Evolutionary conservation across 371 early-diverging fungal species (phyloP).

Genomic region (Apophysomyces sp.): DNA sequence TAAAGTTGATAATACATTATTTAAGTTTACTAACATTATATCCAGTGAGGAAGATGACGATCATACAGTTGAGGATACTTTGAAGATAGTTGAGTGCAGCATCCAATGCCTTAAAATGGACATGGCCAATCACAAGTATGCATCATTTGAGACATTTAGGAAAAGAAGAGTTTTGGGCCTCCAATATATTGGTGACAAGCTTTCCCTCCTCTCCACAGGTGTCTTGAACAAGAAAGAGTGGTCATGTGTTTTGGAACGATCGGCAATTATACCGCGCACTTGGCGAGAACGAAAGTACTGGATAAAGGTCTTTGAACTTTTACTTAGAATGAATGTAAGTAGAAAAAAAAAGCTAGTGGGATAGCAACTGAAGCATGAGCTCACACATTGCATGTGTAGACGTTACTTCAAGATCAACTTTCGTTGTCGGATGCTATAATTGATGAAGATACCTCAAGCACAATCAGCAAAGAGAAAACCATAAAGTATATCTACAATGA

Average conservation of each 20-base stretch:
- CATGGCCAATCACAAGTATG: neutral
- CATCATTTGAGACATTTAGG: slow-evolving; percentile 4
- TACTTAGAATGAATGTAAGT: slow-evolving; percentile 8
- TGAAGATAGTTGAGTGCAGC: slow-evolving; percentile 11
- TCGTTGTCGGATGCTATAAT: neutral
- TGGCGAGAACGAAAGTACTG: slow-evolving; percentile 11
- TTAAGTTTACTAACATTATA: slow-evolving; percentile 1
- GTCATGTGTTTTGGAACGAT: slow-evolving; percentile 3
- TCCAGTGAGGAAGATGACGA: slow-evolving; percentile 2
- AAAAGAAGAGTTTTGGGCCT: slow-evolving; percentile 3
- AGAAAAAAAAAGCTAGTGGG: neutral
- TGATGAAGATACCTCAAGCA: neutral
- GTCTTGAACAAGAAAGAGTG: neutral
- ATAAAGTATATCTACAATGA: neutral
- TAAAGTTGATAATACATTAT: neutral
- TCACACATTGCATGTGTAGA: neutral
- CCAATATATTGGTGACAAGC: slow-evolving; percentile 5
- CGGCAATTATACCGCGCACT: slow-evolving; percentile 8
- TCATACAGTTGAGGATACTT: slow-evolving; percentile 4
- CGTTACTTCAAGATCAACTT: neutral
- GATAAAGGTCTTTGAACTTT: slow-evolving; percentile 9
- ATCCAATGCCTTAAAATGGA: slow-evolving; percentile 11
- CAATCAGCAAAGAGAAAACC: neutral
- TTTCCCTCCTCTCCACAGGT: neutral
- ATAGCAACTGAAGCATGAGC: neutral